phyloP scores from a whole-genome alignment of 208 protist species.

The Leishmania lainsoni region DNA sequence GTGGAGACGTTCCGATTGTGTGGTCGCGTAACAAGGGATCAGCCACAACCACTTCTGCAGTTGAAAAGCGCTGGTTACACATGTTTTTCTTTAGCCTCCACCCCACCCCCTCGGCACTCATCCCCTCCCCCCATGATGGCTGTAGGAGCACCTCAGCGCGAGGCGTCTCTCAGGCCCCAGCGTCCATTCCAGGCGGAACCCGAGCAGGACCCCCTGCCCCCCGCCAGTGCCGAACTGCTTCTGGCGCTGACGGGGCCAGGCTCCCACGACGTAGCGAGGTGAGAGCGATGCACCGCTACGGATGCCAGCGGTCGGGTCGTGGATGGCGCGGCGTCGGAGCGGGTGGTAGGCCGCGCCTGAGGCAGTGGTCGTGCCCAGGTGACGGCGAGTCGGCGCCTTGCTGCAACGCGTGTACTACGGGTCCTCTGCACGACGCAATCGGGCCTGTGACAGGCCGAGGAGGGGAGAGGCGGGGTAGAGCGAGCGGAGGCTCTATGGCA shows the following conservation, averaged over 20 bases:
- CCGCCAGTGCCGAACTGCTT: background rate
- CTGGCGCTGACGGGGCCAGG: background rate
- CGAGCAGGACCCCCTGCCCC: background rate
- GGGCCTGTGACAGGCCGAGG: background rate
- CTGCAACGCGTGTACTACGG: background rate
- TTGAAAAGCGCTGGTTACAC: background rate
- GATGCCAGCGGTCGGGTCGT: background rate
- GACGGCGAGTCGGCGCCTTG: background rate
- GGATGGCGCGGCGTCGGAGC: background rate
- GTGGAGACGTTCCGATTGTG: background rate
- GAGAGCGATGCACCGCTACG: background rate
- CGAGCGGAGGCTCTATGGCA: background rate
- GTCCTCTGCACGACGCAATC: background rate
- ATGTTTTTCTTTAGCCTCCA: background rate
- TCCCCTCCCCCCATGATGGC: background rate
- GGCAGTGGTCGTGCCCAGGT: background rate
- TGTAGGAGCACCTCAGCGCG: background rate
- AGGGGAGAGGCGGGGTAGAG: background rate
- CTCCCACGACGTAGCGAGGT: background rate
- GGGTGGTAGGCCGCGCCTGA: background rate
- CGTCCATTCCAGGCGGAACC: background rate
- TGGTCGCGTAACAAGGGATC: background rate
- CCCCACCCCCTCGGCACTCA: background rate
- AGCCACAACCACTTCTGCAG: background rate
- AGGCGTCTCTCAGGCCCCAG: background rate